Evolutionary conservation across 306 rosid genomes (phyloP).

Genomic region (Vachellia pachyceras): DNA sequence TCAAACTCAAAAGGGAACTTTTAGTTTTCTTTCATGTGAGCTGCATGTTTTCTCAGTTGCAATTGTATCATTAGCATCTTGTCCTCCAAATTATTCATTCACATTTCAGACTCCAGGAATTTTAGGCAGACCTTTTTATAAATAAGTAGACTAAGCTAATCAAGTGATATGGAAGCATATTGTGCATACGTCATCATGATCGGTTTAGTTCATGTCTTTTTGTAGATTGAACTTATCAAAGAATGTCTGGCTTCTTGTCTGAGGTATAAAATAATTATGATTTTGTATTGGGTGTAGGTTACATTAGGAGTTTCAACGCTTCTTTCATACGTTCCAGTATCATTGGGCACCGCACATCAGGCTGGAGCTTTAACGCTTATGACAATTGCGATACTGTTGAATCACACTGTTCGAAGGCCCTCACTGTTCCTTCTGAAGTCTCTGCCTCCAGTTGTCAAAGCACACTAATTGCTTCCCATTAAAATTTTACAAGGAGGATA

Average conservation of each 20-base stretch:
- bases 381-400: conserved; percentile 69
- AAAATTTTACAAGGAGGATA: not conserved
- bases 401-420: conserved; percentile 78
- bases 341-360: conserved; percentile 86
- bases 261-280: not conserved
- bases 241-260: not conserved
- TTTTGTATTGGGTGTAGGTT: conserved; percentile 56
- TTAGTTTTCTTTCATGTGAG: not conserved
- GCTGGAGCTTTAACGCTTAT: conserved; percentile 89
- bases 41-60: not conserved
- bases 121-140: not conserved
- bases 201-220: not conserved
- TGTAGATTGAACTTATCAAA: not conserved
- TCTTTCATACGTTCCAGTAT: conserved; percentile 82
- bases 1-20: not conserved
- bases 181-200: not conserved
- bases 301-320: conserved; percentile 81
- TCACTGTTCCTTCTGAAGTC: conserved; percentile 72
- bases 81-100: not conserved
- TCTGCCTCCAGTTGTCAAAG: conserved; percentile 62
- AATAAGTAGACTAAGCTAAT: not conserved
- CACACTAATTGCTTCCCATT: conserved; percentile 20
- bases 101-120: not conserved
- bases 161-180: not conserved
- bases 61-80: not conserved